Base-by-base conservation (phyloP, 2,329 filamentous ascomycete genomes). In the Phialocephala sp. region DNA sequence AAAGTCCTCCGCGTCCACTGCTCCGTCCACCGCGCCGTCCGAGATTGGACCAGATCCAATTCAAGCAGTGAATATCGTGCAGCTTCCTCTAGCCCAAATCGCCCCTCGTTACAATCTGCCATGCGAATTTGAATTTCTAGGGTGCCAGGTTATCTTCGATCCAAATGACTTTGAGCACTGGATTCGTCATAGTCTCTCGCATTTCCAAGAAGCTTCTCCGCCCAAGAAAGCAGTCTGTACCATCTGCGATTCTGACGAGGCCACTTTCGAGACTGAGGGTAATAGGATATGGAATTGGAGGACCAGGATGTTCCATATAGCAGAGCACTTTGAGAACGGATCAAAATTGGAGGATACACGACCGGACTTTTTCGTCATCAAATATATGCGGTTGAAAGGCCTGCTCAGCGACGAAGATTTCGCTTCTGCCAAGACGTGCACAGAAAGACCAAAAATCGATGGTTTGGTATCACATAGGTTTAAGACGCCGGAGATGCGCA, bases 291-390 rank as follows among this genome's bases (percentile, higher is more conserved):
- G 12, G 24, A 74, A 67, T 56, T 75, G 72, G 72, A 32, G 20
- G 0, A 22, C 67, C 1, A 80, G 85, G 2, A 83, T 87, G 82
- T 37, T 71, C 3, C 85, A 88, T 68, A 83, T 87, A 59, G 78
- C 74, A 0, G 65, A 64, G 0, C 85, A 87, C 61, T 72, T 9
- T 47, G 74, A 1, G 76, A 75, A 67, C 0, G 62, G 69, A 5
- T 70, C 65, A 12, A 71, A 61, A 0, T 64, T 54, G 0, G 36
- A 67, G 0, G 32, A 78, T 4, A 76, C 76, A 60, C 74, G 79
- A 1, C 79, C 76, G 2, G 83, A 85, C 63, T 80, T 79, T 56
- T 68, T 65, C 35, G 72, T 84, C 36, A 66, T 83, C 20, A 66
- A 78, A 9, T 79, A 84, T 69, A 56, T 83, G 62, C 36, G 68